Conservation (phyloP, 148 eudicot genomes). For the Oxyria digyna region DNA sequence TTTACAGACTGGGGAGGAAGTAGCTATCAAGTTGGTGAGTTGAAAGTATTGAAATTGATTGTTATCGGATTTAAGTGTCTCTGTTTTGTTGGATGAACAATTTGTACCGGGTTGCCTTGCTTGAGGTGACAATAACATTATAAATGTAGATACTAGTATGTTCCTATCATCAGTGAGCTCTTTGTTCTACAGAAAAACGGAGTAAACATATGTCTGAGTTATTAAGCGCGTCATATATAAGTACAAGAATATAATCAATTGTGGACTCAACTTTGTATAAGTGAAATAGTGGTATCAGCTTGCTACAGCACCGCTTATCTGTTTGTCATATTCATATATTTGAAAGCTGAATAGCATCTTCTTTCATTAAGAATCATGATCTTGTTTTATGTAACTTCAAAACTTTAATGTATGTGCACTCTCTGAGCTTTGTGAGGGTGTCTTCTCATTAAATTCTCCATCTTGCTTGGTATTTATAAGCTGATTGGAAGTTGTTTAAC, state of each 20-base stretch:
- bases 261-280: neutral
- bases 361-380: neutral
- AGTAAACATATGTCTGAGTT: neutral
- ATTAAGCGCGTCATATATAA: neutral
- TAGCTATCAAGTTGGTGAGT: slow-evolving; percentile 75
- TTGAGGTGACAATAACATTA: neutral
- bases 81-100: slow-evolving; percentile 2
- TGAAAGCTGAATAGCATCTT: neutral
- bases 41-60: slow-evolving; percentile 6
- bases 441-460: neutral
- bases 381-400: neutral
- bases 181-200: neutral
- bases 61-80: neutral
- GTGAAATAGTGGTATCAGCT: neutral
- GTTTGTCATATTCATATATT: neutral
- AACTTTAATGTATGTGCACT: neutral
- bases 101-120: neutral
- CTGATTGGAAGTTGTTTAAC: neutral
- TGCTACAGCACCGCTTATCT: neutral
- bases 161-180: neutral
- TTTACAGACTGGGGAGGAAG: slow-evolving; percentile 83
- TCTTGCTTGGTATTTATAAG: neutral
- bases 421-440: neutral
- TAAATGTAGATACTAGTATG: neutral
- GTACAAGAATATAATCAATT: neutral